Evolutionary conservation across 108 stramenopile species (phyloP), one percentile per base, ranked within the genome.

Genomic region (Skeletonema menzelii): DNA sequence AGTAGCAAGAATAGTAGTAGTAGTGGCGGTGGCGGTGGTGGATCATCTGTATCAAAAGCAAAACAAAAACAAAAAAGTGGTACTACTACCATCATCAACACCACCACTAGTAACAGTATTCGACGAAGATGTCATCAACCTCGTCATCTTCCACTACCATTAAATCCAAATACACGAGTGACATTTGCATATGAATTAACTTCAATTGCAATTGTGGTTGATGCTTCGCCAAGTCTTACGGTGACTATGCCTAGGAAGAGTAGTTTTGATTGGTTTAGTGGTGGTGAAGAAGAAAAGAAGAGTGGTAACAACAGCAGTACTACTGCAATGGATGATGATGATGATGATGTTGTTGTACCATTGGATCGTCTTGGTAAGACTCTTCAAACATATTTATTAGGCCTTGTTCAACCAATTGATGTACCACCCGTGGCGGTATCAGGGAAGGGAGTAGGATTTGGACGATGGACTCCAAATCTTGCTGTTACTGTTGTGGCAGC

Each of bases 401-500:
- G 85, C 31, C 46, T 94, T 30, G 72, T 89, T 4, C 74, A 94
- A 73, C 90, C 89, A 15, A 79, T 93, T 20, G 82, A 83, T 35
- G 37, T 75, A 13, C 82, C 82, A 5, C 80, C 82, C n/a, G 77
- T 82, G 11, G 65, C 82, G 15, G 77, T 82, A 4, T 75, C 77
- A 37, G 78, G 78, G 12, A 53, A 65, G 26, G 82, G 78, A 8
- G 46, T 79, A 2, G 67, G 77, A 0, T 75, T 79, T 55, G 73
- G 77, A 20, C 26, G 76, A 19, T 94, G 90, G 90, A 77, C 26
- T 53, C 91, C 93, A 0, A 67, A 77, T 30, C 49, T 94, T 13
- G 81, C 89, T 10, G 82, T 94, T 1, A 87, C 89, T 40, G 89
- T 94, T n/a, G 78, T 89, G 40, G 93, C 93, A 24, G 90, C 89